Evolutionary conservation across 805 yeast genomes (phyloP).

Genomic region (Yarrowia porcina): DNA sequence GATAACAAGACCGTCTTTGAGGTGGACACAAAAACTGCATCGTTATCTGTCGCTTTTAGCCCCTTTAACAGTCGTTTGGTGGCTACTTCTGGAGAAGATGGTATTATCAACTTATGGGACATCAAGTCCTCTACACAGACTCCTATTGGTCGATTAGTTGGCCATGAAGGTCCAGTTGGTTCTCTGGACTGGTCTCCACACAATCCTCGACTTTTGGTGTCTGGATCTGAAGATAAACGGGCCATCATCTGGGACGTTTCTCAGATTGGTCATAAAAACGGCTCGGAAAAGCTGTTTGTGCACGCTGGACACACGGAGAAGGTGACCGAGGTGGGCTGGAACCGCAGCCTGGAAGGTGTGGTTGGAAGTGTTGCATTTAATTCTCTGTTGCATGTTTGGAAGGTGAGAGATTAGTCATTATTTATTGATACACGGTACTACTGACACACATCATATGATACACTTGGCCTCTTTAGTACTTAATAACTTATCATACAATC

Average conservation of each 20-base stretch:
- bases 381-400: slow-evolving; percentile 85
- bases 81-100: slow-evolving; percentile 66
- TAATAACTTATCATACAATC: slow-evolving; percentile 9
- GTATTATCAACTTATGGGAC: slow-evolving; percentile 62
- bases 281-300: slow-evolving; percentile 46
- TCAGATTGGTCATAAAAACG: slow-evolving; percentile 27
- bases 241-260: slow-evolving; percentile 38
- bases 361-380: slow-evolving; percentile 78
- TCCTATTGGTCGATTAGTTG: slow-evolving; percentile 38
- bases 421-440: no score
- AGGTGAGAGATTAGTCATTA: slow-evolving; percentile 30
- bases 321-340: slow-evolving; percentile 83
- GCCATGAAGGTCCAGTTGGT: slow-evolving; percentile 57
- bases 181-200: slow-evolving; percentile 71
- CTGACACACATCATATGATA: no score
- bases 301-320: slow-evolving; percentile 90
- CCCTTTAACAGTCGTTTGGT: slow-evolving; percentile 52
- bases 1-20: slow-evolving; percentile 26
- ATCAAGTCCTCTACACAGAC: slow-evolving; percentile 44
- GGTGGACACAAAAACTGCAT: slow-evolving; percentile 17
- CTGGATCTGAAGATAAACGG: slow-evolving; percentile 63
- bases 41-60: slow-evolving; percentile 53
- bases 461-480: no score
- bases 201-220: slow-evolving; percentile 52
- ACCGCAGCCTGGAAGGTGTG: slow-evolving; percentile 64